Percentiles rank a stretch among this genome's conserved stretches.
phyloP scores from a whole-genome alignment of 129 eudicot species.

The Lonicera japonica region DNA sequence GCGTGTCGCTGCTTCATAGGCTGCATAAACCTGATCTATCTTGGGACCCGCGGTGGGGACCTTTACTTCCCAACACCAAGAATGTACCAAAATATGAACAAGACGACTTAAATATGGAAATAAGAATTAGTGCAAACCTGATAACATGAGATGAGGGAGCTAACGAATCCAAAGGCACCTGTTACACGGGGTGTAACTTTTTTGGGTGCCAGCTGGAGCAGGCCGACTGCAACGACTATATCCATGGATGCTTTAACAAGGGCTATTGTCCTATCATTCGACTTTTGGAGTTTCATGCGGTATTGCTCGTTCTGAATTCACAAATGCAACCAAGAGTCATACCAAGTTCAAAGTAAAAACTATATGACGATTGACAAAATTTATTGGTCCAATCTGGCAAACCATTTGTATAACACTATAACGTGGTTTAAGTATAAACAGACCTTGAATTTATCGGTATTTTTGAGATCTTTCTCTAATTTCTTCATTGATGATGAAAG shows the following conservation, averaged over 20 bases:
- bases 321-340: not conserved
- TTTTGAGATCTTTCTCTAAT: constrained; percentile 78
- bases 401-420: too few species aligned
- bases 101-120: not conserved
- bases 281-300: constrained; percentile 49
- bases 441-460: constrained; percentile 68
- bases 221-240: constrained; percentile 81
- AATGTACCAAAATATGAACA: not conserved
- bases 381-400: too few species aligned
- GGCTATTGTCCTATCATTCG: constrained; percentile 84
- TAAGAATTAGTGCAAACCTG: constrained; percentile 45
- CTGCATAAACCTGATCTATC: too few species aligned
- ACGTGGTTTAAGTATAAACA: not conserved
- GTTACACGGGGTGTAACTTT: constrained; percentile 95
- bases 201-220: constrained; percentile 86
- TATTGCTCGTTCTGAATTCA: constrained; percentile 68
- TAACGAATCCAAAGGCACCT: constrained; percentile 84
- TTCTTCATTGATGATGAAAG: constrained; percentile 80
- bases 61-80: too few species aligned
- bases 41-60: too few species aligned
- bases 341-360: not conserved
- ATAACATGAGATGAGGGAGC: constrained; percentile 94
- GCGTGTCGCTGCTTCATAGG: too few species aligned
- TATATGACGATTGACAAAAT: too few species aligned
- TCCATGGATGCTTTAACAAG: constrained; percentile 83